These are phyloP conservation scores for Aureobasidium mangrovei DNA, from an alignment of 2,329 filamentous ascomycete genomes.

Conservation along the genomic window DNA sequence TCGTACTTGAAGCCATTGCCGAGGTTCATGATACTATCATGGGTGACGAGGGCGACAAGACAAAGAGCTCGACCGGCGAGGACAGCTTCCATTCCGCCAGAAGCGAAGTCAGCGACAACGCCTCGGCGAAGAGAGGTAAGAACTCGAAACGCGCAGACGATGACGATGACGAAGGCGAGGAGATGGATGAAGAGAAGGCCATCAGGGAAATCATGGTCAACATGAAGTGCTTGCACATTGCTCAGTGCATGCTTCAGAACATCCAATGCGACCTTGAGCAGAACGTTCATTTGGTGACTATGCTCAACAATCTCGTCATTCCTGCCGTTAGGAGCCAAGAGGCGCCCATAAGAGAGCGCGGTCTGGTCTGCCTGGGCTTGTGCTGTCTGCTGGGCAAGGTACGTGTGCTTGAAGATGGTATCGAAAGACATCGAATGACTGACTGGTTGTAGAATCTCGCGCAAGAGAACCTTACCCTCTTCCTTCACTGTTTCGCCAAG, in stretches of 20 bases:
- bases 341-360: slow-evolving; percentile 82
- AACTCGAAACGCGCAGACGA: slow-evolving; percentile 42
- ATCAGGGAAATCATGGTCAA: slow-evolving; percentile 91
- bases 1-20: slow-evolving; percentile 86
- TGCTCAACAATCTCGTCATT: slow-evolving; percentile 94
- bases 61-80: slow-evolving; percentile 43
- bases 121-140: slow-evolving; percentile 27
- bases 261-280: slow-evolving; percentile 80
- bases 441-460: slow-evolving; percentile 56
- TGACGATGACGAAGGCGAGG: slow-evolving; percentile 55
- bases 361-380: slow-evolving; percentile 79
- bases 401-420: slow-evolving; percentile 20
- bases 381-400: slow-evolving; percentile 84
- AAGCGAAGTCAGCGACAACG: slow-evolving; percentile 68
- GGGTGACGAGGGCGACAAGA: slow-evolving; percentile 50
- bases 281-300: slow-evolving; percentile 87
- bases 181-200: slow-evolving; percentile 59
- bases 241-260: slow-evolving; percentile 94
- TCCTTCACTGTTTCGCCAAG: slow-evolving; percentile 93
- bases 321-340: slow-evolving; percentile 91
- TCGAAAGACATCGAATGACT: slow-evolving; percentile 1
- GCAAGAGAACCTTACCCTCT: slow-evolving; percentile 82
- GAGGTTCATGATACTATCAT: slow-evolving; percentile 94
- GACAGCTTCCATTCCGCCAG: slow-evolving; percentile 91
- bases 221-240: slow-evolving; percentile 96